Conservation (phyloP, 306 rosid genomes). For the Malus domestica region ASM211411v1 NC_041799.1:653001-653500, state of each 20-base stretch:
- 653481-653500: neutral
- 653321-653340: neutral
- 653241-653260: neutral
- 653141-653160: neutral
- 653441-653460: slow-evolving; percentile 86
- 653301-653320: neutral
- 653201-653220: neutral
- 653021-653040: slow-evolving; percentile 16
- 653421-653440: slow-evolving; percentile 75
- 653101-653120: slow-evolving; percentile 95
- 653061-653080: slow-evolving; percentile 61
- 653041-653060: slow-evolving; percentile 41
- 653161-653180: neutral
- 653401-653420: slow-evolving; percentile 82
- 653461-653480: slow-evolving; percentile 49
- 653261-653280: neutral
- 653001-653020: neutral
- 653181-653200: neutral
- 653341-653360: neutral
- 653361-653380: neutral
- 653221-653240: neutral
- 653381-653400: slow-evolving; percentile 64
- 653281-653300: neutral
- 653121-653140: slow-evolving; percentile 55
- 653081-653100: slow-evolving; percentile 95